phyloP scores from a whole-genome alignment of 768 basidiomycete species.

The Boletellus ananiceps region DNA sequence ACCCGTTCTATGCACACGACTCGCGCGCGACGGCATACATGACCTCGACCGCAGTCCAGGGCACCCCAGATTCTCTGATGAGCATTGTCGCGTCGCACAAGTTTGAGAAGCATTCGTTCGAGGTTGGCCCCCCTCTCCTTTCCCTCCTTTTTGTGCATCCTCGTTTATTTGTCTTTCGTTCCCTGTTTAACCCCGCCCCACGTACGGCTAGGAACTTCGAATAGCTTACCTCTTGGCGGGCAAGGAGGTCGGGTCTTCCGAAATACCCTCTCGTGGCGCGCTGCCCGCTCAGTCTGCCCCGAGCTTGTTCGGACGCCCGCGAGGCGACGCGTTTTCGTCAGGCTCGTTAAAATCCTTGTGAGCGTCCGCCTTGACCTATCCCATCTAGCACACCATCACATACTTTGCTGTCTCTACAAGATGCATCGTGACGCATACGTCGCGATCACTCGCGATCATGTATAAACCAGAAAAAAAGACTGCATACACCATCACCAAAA shows the following conservation, averaged over 20 bases:
- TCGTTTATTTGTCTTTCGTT: no score
- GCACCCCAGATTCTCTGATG: slow-evolving; percentile 32
- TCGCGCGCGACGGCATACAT: slow-evolving; percentile 20
- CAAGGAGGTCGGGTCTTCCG: slow-evolving; percentile 43
- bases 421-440: not conserved
- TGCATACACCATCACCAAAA: not conserved
- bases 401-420: no score
- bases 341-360: slow-evolving; percentile 17
- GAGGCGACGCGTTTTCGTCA: slow-evolving; percentile 30
- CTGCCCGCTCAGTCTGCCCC: slow-evolving; percentile 23
- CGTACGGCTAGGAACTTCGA: slow-evolving; percentile 43
- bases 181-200: not conserved
- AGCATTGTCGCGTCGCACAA: slow-evolving; percentile 34
- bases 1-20: slow-evolving; percentile 26
- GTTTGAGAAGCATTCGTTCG: slow-evolving; percentile 44
- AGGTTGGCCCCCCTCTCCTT: slow-evolving; percentile 31
- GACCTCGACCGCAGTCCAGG: slow-evolving; percentile 6
- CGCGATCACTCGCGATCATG: not conserved
- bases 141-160: no score
- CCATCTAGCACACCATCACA: not conserved
- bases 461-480: not conserved
- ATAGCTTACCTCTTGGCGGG: slow-evolving; percentile 40
- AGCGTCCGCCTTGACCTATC: slow-evolving; percentile 1
- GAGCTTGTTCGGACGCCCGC: slow-evolving; percentile 27
- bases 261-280: slow-evolving; percentile 25